Percentiles rank a stretch among this genome's conserved stretches.
phyloP scores from a whole-genome alignment of 2,329 filamentous ascomycete genomes.

The Leptodontidium sp. region DNA sequence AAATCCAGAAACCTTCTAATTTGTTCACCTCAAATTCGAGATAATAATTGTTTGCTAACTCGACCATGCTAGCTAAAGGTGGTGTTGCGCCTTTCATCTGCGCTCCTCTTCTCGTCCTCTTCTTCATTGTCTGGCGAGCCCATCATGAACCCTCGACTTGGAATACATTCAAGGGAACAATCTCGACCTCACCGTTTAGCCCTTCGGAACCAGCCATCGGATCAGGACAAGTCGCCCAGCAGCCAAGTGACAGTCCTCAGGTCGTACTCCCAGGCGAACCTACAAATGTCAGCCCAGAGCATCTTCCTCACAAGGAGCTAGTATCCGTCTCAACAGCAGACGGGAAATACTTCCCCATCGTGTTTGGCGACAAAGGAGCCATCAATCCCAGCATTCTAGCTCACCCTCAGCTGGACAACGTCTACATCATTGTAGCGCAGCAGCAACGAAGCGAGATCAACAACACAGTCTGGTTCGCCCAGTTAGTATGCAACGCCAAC shows the following conservation, averaged over 20 bases:
- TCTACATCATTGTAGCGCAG: slow-evolving; percentile 62
- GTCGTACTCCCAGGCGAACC: slow-evolving; percentile 4
- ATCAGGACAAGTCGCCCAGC: neutral
- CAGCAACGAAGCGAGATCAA: slow-evolving; percentile 45
- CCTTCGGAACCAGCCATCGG: neutral
- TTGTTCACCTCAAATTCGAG: neutral
- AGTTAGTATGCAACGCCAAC: slow-evolving; percentile 59
- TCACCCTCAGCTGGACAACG: slow-evolving; percentile 56
- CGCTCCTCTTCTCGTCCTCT: slow-evolving; percentile 16
- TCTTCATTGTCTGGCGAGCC: slow-evolving; percentile 12
- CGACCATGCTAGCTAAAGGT: slow-evolving; percentile 19
- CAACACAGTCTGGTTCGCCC: slow-evolving; percentile 49
- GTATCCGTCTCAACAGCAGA: slow-evolving; percentile 55
- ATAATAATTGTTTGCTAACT: neutral
- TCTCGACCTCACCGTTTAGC: neutral
- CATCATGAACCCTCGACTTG: slow-evolving; percentile 16
- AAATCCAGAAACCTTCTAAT: neutral
- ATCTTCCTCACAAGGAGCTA: slow-evolving; percentile 37
- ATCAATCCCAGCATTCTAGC: slow-evolving; percentile 67
- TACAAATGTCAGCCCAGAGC: slow-evolving; percentile 17
- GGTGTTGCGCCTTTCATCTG: slow-evolving; percentile 9
- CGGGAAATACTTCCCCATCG: slow-evolving; percentile 58
- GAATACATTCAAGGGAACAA: neutral
- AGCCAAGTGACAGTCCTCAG: slow-evolving; percentile 8
- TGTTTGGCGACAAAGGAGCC: slow-evolving; percentile 52